Percentiles rank a stretch among this genome's conserved stretches.
Evolutionary conservation across 73 alveolate genomes (phyloP).

Genomic region (Symbiodinium natans): DNA sequence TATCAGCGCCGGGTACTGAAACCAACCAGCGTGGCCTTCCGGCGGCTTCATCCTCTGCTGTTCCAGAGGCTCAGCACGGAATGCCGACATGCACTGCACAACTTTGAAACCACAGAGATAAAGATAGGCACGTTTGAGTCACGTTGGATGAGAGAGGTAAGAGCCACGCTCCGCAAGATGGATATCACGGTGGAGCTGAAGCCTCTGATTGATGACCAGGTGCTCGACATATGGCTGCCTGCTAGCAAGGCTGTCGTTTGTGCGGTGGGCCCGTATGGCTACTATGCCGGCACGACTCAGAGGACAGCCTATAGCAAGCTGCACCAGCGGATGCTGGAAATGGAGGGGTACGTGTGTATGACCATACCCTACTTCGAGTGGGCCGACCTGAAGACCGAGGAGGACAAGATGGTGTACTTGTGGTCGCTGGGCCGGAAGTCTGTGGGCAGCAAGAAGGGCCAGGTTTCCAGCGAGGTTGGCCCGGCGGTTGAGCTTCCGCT

Average conservation of each 20-base stretch:
- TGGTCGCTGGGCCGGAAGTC: constrained; percentile 91
- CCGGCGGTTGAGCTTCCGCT: constrained; percentile 47
- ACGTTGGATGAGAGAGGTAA: constrained; percentile 87
- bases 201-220: constrained; percentile 88
- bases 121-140: constrained; percentile 48
- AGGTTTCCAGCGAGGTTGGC: constrained; percentile 35
- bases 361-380: constrained; percentile 86
- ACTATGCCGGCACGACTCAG: constrained; percentile 72
- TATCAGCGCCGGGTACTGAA: constrained; percentile 83
- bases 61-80: constrained; percentile 17
- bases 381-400: constrained; percentile 79
- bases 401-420: constrained; percentile 89
- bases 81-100: constrained; percentile 58
- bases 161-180: constrained; percentile 83
- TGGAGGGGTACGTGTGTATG: constrained; percentile 62
- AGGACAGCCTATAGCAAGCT: constrained; percentile 92
- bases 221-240: constrained; percentile 43
- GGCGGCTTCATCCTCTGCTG: constrained; percentile 33
- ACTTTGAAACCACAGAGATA: constrained; percentile 13
- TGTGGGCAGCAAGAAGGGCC: constrained; percentile 37
- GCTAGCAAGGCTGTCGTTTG: constrained; percentile 89
- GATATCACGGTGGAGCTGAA: constrained; percentile 70
- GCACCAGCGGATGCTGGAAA: constrained; percentile 70
- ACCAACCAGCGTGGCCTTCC: constrained; percentile 20
- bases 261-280: constrained; percentile 79